Percentiles rank a stretch among this genome's conserved stretches.
phyloP scores from a whole-genome alignment of 371 early-diverging fungal genomes.

The Zopfochytrium polystomum region DNA sequence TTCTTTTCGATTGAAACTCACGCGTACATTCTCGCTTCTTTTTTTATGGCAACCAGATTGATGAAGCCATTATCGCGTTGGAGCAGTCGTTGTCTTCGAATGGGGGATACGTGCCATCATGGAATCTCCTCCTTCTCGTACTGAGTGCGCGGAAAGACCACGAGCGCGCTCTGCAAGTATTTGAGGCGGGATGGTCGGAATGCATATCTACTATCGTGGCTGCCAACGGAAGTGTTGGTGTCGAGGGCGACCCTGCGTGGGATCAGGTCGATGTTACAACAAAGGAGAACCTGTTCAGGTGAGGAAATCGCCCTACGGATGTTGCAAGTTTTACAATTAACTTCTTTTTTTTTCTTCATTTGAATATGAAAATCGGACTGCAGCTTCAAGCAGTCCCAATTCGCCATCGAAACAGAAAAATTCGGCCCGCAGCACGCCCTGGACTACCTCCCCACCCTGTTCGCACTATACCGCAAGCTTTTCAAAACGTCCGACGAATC shows the following conservation, averaged over 20 bases:
- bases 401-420: slow-evolving; percentile 26
- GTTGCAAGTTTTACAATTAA: slow-evolving; percentile 3
- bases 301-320: neutral
- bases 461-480: slow-evolving; percentile 9
- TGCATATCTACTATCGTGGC: slow-evolving; percentile 24
- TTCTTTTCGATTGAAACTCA: slow-evolving; percentile 57
- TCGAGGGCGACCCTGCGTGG: slow-evolving; percentile 31
- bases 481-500: too few relatives aligned
- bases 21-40: slow-evolving; percentile 52
- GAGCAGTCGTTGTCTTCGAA: slow-evolving; percentile 64
- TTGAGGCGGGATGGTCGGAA: slow-evolving; percentile 70
- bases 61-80: slow-evolving; percentile 61
- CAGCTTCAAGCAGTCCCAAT: slow-evolving; percentile 41
- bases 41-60: slow-evolving; percentile 40
- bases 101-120: slow-evolving; percentile 65
- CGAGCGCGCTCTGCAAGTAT: slow-evolving; percentile 64
- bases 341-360: neutral
- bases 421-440: slow-evolving; percentile 35
- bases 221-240: neutral
- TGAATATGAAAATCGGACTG: too few relatives aligned
- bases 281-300: slow-evolving; percentile 48
- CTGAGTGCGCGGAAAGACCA: slow-evolving; percentile 66
- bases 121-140: slow-evolving; percentile 81
- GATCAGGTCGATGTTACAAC: slow-evolving; percentile 28
- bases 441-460: slow-evolving; percentile 27